Evolutionary conservation across 2,329 filamentous ascomycete genomes (phyloP).

Genomic region (Trichoderma cornu-damae): DNA sequence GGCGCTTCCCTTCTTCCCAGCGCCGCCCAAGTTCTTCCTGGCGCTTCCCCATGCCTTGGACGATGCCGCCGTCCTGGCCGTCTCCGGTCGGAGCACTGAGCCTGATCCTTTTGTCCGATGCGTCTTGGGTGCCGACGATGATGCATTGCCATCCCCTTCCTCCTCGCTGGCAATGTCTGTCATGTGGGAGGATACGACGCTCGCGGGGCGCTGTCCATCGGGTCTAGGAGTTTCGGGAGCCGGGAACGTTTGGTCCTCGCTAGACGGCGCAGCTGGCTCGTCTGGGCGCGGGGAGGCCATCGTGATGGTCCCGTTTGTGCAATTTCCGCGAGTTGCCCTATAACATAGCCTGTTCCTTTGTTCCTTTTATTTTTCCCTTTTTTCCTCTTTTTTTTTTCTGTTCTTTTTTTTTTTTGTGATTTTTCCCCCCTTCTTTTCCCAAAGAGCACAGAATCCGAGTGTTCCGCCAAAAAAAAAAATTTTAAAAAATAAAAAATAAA

Average conservation of each 20-base stretch:
- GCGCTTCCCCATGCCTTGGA: slow-evolving; percentile 48
- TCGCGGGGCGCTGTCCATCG: slow-evolving; percentile 49
- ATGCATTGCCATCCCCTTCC: slow-evolving; percentile 39
- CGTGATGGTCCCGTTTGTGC: slow-evolving; percentile 17
- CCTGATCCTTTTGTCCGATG: slow-evolving; percentile 35
- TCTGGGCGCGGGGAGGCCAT: slow-evolving; percentile 38
- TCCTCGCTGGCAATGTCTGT: slow-evolving; percentile 59
- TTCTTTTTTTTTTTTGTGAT: too few relatives aligned
- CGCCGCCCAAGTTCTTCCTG: slow-evolving; percentile 44
- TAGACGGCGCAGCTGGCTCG: slow-evolving; percentile 34
- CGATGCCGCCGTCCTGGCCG: slow-evolving; percentile 46
- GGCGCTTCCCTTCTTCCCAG: slow-evolving; percentile 42
- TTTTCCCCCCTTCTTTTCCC: not conserved
- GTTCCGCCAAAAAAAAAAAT: not conserved
- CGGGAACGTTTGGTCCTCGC: slow-evolving; percentile 36
- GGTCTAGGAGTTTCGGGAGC: slow-evolving; percentile 38
- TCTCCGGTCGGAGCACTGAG: slow-evolving; percentile 48
- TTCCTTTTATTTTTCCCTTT: not conserved
- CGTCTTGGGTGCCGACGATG: slow-evolving; percentile 8
- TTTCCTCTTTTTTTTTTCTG: not conserved
- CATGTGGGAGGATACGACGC: slow-evolving; percentile 67
- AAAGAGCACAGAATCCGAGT: not conserved
- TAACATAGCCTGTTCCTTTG: slow-evolving; percentile 18
- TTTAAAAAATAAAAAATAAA: not conserved
- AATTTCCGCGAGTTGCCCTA: slow-evolving; percentile 19